These are phyloP conservation scores for Colletotrichum echinochloae DNA, from an alignment of 2,329 filamentous ascomycete species.

Conservation along the genomic window DNA sequence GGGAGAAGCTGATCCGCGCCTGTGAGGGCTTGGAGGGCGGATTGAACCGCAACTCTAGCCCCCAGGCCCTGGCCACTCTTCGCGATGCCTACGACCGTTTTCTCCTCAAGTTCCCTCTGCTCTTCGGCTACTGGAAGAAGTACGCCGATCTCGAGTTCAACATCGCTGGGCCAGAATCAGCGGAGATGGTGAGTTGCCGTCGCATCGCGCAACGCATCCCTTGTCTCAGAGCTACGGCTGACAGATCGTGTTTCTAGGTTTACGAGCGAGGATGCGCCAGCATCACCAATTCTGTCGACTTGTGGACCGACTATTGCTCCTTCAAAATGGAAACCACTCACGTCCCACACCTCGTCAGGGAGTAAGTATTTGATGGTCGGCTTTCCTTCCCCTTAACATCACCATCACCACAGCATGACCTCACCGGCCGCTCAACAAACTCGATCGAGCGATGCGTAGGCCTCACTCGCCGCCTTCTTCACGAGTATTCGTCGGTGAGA, in stretches of 20 bases:
- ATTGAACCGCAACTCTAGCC: slow-evolving; percentile 95
- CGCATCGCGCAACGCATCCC: slow-evolving; percentile 21
- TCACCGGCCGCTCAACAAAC: slow-evolving; percentile 55
- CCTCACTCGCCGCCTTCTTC: slow-evolving; percentile 51
- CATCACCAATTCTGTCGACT: slow-evolving; percentile 91
- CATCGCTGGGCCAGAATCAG: slow-evolving; percentile 95
- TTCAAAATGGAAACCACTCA: slow-evolving; percentile 99
- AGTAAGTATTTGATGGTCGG: slow-evolving; percentile 86
- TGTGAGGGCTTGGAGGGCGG: slow-evolving; percentile 91
- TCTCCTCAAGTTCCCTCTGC: slow-evolving; percentile 91
- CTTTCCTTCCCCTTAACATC: slow-evolving; percentile 76
- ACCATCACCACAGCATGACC: slow-evolving; percentile 59
- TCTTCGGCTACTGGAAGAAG: slow-evolving; percentile 99
- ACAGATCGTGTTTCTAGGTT: slow-evolving; percentile 66
- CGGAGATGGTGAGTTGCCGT: slow-evolving; percentile 82
- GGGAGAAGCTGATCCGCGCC: slow-evolving; percentile 90
- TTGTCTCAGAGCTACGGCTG: slow-evolving; percentile 13
- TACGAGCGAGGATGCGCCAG: slow-evolving; percentile 96
- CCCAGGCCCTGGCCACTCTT: slow-evolving; percentile 88
- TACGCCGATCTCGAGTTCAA: slow-evolving; percentile 98
- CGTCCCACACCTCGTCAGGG: slow-evolving; percentile 94
- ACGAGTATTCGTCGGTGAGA: slow-evolving; percentile 73
- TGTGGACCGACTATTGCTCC: slow-evolving; percentile 97
- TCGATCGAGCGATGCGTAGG: slow-evolving; percentile 47
- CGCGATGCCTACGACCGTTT: slow-evolving; percentile 93